phyloP scores from a whole-genome alignment of 352 stramenopile species.

The Globisporangium iwayamae region DNA sequence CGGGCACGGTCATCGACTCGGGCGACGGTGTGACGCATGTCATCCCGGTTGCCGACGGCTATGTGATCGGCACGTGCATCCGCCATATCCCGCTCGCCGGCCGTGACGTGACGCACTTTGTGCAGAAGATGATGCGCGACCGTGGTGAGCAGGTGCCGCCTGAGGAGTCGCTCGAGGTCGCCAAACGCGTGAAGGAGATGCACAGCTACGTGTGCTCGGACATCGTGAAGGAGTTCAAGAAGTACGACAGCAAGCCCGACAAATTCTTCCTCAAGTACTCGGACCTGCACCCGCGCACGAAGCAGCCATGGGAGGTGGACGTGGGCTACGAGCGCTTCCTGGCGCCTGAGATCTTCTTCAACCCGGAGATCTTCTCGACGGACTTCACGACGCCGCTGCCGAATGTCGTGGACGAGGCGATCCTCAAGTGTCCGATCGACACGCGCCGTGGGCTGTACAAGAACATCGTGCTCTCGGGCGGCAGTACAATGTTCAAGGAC shows the following conservation, averaged over 20 bases:
- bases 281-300: conserved; percentile 73
- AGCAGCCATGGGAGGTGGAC: conserved; percentile 87
- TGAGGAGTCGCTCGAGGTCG: conserved; percentile 90
- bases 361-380: conserved; percentile 94
- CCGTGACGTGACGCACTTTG: conserved; percentile 94
- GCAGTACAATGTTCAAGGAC: conserved; percentile 97
- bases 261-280: conserved; percentile 91
- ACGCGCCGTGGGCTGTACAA: conserved; percentile 93
- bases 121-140: conserved; percentile 92
- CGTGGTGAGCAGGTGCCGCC: conserved; percentile 89
- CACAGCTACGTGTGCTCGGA: conserved; percentile 95
- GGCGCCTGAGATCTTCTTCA: conserved; percentile 96
- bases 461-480: conserved; percentile 95
- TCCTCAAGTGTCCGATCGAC: conserved; percentile 95
- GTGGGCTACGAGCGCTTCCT: conserved; percentile 94
- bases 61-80: conserved; percentile 95
- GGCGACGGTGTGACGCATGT: conserved; percentile 94
- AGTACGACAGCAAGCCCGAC: conserved; percentile 91
- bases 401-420: conserved; percentile 93
- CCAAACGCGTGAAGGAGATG: conserved; percentile 92
- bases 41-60: conserved; percentile 92
- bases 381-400: conserved; percentile 92
- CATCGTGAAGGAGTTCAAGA: conserved; percentile 94
- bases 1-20: conserved; percentile 93
- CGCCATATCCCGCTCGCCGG: conserved; percentile 93